These are phyloP conservation scores for Carex cristatella DNA, from an alignment of 176 grass and related monocot species.

Conservation along the genomic window DNA sequence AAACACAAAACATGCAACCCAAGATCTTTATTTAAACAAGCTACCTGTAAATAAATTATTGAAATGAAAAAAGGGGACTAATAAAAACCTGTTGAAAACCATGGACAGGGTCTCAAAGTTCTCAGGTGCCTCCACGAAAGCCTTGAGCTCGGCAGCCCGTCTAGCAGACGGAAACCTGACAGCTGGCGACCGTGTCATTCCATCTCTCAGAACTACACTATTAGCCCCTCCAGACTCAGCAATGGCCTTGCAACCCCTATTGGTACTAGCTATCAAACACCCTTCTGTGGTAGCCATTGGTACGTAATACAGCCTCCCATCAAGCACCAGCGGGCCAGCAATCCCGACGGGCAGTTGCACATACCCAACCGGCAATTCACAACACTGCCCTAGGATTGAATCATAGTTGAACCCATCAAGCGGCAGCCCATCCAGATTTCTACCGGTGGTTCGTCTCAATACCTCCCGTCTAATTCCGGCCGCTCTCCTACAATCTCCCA, in stretches of 20 bases:
- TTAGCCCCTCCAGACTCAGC: slow-evolving; percentile 59
- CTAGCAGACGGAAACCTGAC: slow-evolving; percentile 49
- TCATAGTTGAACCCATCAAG: slow-evolving; percentile 80
- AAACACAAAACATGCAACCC: slow-evolving; percentile 8
- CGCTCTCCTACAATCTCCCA: slow-evolving; percentile 80
- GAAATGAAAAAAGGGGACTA: slow-evolving; percentile 19
- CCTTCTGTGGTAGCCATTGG: slow-evolving; percentile 98
- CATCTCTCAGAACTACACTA: slow-evolving; percentile 79
- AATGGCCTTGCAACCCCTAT: slow-evolving; percentile 96
- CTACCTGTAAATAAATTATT: background rate
- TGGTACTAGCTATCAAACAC: slow-evolving; percentile 88
- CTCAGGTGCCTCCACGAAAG: slow-evolving; percentile 60
- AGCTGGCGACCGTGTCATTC: slow-evolving; percentile 67
- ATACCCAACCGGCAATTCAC: slow-evolving; percentile 77
- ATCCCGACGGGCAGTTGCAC: slow-evolving; percentile 82
- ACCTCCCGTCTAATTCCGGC: slow-evolving; percentile 68
- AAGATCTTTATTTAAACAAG: slow-evolving; percentile 2
- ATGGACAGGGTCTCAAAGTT: slow-evolving; percentile 77
- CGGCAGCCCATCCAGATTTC: slow-evolving; percentile 56
- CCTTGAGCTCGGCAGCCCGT: slow-evolving; percentile 69
- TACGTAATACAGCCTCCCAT: slow-evolving; percentile 65
- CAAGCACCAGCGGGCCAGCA: slow-evolving; percentile 69
- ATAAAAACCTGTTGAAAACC: slow-evolving; percentile 67
- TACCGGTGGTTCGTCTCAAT: slow-evolving; percentile 51
- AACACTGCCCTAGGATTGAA: slow-evolving; percentile 85